phyloP scores from a whole-genome alignment of 2,329 filamentous ascomycete species.

The Scortechinia acanthostroma region DNA sequence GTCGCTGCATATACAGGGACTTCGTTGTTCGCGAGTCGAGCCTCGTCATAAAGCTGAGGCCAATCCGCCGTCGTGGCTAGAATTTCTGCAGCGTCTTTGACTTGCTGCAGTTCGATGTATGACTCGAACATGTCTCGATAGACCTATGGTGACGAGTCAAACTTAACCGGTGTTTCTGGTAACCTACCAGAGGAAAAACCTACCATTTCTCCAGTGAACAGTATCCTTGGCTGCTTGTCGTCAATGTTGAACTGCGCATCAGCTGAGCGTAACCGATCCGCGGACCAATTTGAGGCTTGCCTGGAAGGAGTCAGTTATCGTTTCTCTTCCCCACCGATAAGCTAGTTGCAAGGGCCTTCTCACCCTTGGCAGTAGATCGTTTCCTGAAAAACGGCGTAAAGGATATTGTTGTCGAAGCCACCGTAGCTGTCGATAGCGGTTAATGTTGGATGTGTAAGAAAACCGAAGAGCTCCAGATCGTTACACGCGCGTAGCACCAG shows the following conservation, averaged over 20 bases:
- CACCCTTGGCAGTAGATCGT: conserved; percentile 52
- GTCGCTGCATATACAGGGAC: conserved; percentile 63
- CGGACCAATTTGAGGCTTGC: background rate
- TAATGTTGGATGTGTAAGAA: conserved; percentile 53
- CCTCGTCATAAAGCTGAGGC: conserved; percentile 56
- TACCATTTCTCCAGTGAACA: conserved; percentile 63
- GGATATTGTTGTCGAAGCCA: conserved; percentile 51
- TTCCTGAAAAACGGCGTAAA: conserved; percentile 66
- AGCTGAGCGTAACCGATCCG: background rate
- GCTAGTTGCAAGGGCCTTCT: background rate
- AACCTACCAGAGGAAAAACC: no score
- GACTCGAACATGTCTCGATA: conserved; percentile 60
- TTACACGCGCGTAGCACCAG: conserved; percentile 50
- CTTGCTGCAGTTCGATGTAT: conserved; percentile 48
- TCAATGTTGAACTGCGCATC: background rate
- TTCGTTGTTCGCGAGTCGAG: conserved; percentile 51
- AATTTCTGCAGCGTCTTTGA: conserved; percentile 46
- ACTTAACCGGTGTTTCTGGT: no score
- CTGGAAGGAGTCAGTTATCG: background rate
- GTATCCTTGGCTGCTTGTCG: conserved; percentile 31
- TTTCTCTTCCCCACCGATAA: no score
- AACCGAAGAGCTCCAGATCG: conserved; percentile 53
- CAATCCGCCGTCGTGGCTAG: conserved; percentile 51
- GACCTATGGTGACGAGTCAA: conserved; percentile 27
- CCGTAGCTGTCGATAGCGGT: conserved; percentile 44